Evolutionary conservation across 2,329 filamentous ascomycete genomes (phyloP).

Genomic region (Epichloe festucae): DNA sequence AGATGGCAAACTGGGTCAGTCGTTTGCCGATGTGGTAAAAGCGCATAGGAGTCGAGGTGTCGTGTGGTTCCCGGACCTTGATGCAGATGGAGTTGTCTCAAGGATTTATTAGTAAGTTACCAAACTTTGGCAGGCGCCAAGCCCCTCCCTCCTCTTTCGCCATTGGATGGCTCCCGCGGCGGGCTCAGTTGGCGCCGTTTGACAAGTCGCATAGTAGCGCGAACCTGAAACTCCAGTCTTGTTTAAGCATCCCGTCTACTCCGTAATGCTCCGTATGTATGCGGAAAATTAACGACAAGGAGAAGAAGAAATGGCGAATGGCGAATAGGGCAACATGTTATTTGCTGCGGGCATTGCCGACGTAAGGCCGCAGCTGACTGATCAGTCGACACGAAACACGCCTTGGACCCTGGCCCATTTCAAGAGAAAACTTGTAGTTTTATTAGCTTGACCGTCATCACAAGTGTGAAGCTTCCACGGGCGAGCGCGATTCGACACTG

Average conservation of each 20-base stretch:
- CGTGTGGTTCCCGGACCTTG: neutral
- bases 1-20: neutral
- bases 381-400: neutral
- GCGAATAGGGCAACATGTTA: neutral
- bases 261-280: too few relatives aligned
- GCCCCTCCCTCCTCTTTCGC: neutral
- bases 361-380: neutral
- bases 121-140: neutral
- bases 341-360: neutral
- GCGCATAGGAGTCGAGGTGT: neutral
- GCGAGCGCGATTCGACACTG: too few relatives aligned
- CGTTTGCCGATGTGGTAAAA: neutral
- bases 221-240: neutral
- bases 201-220: neutral
- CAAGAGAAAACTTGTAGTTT: neutral
- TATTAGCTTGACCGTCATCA: too few relatives aligned
- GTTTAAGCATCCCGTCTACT: neutral
- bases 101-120: neutral
- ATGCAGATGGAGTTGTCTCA: neutral
- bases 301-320: neutral
- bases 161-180: neutral
- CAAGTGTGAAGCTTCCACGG: too few relatives aligned
- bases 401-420: neutral
- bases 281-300: neutral
- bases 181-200: neutral